phyloP scores from a whole-genome alignment of 345 rosid genomes.

The Noccaea caerulescens region DNA sequence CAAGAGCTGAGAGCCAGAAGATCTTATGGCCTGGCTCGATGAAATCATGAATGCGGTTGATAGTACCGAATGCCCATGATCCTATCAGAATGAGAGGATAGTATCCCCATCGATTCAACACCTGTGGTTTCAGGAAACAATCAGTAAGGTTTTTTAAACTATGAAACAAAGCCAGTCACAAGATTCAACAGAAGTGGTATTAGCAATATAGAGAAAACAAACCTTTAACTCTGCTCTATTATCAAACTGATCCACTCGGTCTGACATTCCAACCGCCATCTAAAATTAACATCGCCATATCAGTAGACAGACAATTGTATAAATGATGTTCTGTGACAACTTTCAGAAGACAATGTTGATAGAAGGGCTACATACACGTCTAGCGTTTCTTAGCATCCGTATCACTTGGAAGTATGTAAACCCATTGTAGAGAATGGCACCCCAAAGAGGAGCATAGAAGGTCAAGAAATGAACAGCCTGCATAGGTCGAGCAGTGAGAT shows the following conservation, averaged over 20 bases:
- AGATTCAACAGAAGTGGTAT: not conserved
- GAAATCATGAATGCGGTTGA: constrained; percentile 82
- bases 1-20: constrained; percentile 94
- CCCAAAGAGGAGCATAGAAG: constrained; percentile 90
- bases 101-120: constrained; percentile 93
- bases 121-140: constrained; percentile 50
- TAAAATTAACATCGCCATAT: constrained; percentile 41
- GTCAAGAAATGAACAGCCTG: constrained; percentile 95
- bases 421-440: constrained; percentile 95
- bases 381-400: constrained; percentile 91
- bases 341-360: constrained; percentile 8
- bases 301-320: constrained; percentile 17
- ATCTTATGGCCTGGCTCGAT: constrained; percentile 79
- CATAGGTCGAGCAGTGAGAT: constrained; percentile 24
- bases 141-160: not conserved
- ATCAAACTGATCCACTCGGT: constrained; percentile 66
- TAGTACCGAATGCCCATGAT: constrained; percentile 94
- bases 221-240: constrained; percentile 82
- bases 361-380: constrained; percentile 60
- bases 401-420: constrained; percentile 92
- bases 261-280: constrained; percentile 98
- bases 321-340: constrained; percentile 6
- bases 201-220: constrained; percentile 7
- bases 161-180: not conserved
- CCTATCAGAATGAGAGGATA: constrained; percentile 94